Base-by-base conservation (phyloP, 2,329 filamentous ascomycete genomes). In the Neopestalotiopsis clavispora region DNA sequence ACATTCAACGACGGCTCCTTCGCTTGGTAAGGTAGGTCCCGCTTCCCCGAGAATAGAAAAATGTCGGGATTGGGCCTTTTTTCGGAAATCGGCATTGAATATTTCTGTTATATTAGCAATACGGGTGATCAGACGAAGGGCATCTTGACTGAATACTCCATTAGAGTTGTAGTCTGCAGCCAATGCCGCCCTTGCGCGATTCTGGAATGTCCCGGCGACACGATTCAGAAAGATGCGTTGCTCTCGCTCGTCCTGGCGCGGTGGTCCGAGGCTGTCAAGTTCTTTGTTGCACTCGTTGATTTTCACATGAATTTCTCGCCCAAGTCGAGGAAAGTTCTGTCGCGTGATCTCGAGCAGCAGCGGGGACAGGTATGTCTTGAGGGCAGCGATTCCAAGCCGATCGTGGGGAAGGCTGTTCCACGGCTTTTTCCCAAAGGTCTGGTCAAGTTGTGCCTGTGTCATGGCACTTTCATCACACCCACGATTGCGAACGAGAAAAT, bases 401-500 rank as follows among this genome's bases (percentile, higher is more conserved):
- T 65, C 45, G 0, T 34, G 63, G 9, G 63, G 63, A 6, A 65
- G 63, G 14, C 7, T 28, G 6, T 17, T 23, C 63, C 63, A 65
- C 5, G 63, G 63, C 28, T n/a, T n/a, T n/a, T n/a, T n/a, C n/a
- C n/a, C n/a, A n/a, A n/a, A n/a, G n/a, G n/a, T n/a, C n/a, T n/a
- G n/a, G n/a, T 65, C 63, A 34, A 65, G 63, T 23, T 10, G 2
- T 65, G 13, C 4, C 42, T 40, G 63, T 23, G 2, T 42, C 4
- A 5, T 10, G 12, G 30, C n/a, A 42, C 28, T 45, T 1, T 45
- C 34, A 14, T 85, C 83, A 0, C 80, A 80, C 20, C 83, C 71
- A 0, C 83, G 80, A 32, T 85, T 86, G 52, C 80, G 78, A 40
- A 86, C 80, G 0, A 85, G 72, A 12, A 74, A 84, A 65, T 84